Base-by-base conservation (phyloP, 2,329 filamentous ascomycete genomes). In the Chrysosporium keratinophilum region DNA sequence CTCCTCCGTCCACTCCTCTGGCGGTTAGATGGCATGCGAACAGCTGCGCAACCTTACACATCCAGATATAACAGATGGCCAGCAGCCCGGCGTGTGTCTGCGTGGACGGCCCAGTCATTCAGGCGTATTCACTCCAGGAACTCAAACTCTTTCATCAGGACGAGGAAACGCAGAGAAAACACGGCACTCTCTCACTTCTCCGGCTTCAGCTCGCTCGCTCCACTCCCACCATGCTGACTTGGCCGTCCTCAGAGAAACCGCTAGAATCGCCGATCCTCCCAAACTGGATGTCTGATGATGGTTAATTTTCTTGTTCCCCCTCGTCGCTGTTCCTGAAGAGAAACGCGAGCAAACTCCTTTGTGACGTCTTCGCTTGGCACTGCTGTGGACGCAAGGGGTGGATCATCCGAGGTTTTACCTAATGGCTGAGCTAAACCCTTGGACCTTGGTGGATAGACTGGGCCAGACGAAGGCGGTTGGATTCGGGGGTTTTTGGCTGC, bases 391-490 rank as follows among this genome's bases (percentile, higher is more conserved):
- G 12, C 23, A 15, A 41, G n/a, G 10, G 20, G 45, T 37, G 45
- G 33, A 48, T 19, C 33, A 48, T 20, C 45, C 45, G 45, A 48
- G 31, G 31, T 48, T 37, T 48, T 35, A 37, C 31, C 31, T 33
- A 33, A 46, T 19, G n/a, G 40, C 40, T 17, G 40, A 12, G 19
- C 41, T 28, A 28, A 28, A 28, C 23, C 23, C 23, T 28, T 37
- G 17, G 20, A 14, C 41, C 41, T 44, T 23, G 17, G 17, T 19
- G 23, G 23, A 44, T 12, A 2, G 41, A 14, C 41, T 44, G 41
- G 15, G 15, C 12, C 41, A 5, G 6, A 19, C 15, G 17, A 7
- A 39, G 46, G 28, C 46, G 47, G 47, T 42, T 50, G 47, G 47
- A 41, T 50, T 50, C 39, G 20, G 47, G 14, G 33, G 4, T 46